Base-by-base conservation (phyloP, 2,329 filamentous ascomycete species). In the Colletotrichum neosansevieriae region DNA sequence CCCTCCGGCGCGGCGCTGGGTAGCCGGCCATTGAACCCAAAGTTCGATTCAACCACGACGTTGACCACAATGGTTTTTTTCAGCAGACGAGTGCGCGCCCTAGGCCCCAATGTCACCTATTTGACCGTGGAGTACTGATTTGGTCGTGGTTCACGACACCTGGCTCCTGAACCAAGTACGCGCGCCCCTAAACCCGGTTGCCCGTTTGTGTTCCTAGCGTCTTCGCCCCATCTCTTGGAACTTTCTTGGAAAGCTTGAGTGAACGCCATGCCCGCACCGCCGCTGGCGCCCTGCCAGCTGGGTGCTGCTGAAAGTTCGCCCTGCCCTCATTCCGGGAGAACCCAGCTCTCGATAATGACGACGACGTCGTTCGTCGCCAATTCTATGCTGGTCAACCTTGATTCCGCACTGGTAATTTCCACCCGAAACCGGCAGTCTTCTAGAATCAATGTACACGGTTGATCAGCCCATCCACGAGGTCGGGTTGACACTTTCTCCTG, bases 211-310 rank as follows among this genome's bases (percentile, higher is more conserved):
- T 42, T 51, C 57, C 67, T 69, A 69, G 67, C 63, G 67, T 50
- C 67, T 57, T 67, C 67, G 67, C 57, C 63, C 67, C 67, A 67
- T 69, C 67, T 69, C 67, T 69, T 69, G 67, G 67, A 61, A 67
- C 50, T 67, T 67, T 67, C 67, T 69, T 69, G 67, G 67, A 69
- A 69, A 69, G 67, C 67, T 69, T 69, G 67, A 69, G 63, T 67
- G 67, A 44, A 69, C 67, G 63, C 67, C 67, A 62, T 67, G 62
- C 50, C 67, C 67, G 67, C 63, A 67, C 61, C 45, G 51, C 65
- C 58, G 60, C 65, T 64, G 45, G 42, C 57, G 57, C 67, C 61
- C 34, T 67, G 44, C 61, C 59, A 67, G 61, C 65, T 59, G 54
- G 34, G 40, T 58, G 53, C 24, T 32, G 60, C 54, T 64, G 53